A percentile compares a stretch with the other conserved stretches of the same genome.
Evolutionary conservation across 768 basidiomycete genomes (phyloP).

Genomic region (Grammothele lineata): DNA sequence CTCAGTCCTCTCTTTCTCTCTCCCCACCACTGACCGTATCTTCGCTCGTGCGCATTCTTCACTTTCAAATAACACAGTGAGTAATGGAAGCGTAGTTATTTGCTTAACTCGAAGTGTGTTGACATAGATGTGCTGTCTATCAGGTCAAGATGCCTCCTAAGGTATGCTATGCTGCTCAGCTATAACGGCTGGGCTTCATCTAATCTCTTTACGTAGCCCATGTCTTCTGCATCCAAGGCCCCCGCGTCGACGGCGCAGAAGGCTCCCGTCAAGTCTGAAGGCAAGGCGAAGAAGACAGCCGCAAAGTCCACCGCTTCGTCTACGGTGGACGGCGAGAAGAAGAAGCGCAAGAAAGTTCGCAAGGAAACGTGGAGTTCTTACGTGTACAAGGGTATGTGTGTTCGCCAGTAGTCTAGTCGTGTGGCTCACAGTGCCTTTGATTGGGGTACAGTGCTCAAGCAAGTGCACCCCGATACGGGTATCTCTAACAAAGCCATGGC

Average conservation of each 20-base stretch:
- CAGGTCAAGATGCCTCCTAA: slow-evolving; percentile 26
- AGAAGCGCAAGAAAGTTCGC: slow-evolving; percentile 75
- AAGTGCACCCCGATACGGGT: slow-evolving; percentile 92
- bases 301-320: slow-evolving; percentile 44
- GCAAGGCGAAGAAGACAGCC: slow-evolving; percentile 46
- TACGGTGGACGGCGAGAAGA: slow-evolving; percentile 62
- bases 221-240: slow-evolving; percentile 56
- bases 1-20: slow-evolving; percentile 16
- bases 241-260: slow-evolving; percentile 43
- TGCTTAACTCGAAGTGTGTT: too few species aligned
- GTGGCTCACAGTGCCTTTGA: too few species aligned
- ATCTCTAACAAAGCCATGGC: slow-evolving; percentile 90
- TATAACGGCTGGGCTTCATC: too few species aligned
- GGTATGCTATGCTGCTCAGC: slow-evolving; percentile 19
- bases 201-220: slow-evolving; percentile 27
- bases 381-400: slow-evolving; percentile 68
- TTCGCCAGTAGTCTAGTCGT: too few species aligned
- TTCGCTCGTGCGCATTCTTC: too few species aligned
- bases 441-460: slow-evolving; percentile 66
- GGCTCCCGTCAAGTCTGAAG: slow-evolving; percentile 33
- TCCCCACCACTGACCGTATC: slow-evolving; percentile 20
- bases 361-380: slow-evolving; percentile 85
- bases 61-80: too few species aligned
- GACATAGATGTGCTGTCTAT: slow-evolving; percentile 2
- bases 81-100: too few species aligned